Evolutionary conservation across 164 flowering plant species (phyloP).

Genomic region (Liriodendron chinense): DNA sequence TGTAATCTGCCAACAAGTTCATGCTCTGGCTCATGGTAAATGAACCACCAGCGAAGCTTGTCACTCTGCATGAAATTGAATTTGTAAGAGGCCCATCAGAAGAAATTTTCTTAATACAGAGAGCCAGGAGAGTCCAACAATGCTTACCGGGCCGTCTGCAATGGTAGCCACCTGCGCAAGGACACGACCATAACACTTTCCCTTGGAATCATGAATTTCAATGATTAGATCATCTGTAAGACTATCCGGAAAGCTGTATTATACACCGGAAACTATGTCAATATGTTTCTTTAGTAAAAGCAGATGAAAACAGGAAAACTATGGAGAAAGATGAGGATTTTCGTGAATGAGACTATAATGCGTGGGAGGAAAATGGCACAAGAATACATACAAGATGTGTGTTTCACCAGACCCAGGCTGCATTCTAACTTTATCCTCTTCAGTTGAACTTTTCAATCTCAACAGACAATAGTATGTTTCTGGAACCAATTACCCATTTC

Average conservation of each 20-base stretch:
- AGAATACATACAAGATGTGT: slow-evolving; percentile 77
- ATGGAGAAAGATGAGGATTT: too few species aligned
- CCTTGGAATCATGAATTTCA: slow-evolving; percentile 83
- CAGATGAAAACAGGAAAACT: not conserved
- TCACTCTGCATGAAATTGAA: slow-evolving; percentile 56
- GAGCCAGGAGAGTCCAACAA: not conserved
- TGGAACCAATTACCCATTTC: slow-evolving; percentile 22
- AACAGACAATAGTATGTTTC: slow-evolving; percentile 71
- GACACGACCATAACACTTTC: slow-evolving; percentile 76
- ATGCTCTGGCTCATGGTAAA: slow-evolving; percentile 87
- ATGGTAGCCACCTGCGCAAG: slow-evolving; percentile 80
- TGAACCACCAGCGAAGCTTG: slow-evolving; percentile 93
- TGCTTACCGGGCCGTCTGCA: slow-evolving; percentile 74
- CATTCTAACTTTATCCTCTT: slow-evolving; percentile 70
- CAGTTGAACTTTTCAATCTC: slow-evolving; percentile 74
- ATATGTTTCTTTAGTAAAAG: not conserved
- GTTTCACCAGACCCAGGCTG: slow-evolving; percentile 93
- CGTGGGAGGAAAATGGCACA: not conserved
- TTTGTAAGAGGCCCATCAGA: slow-evolving; percentile 12
- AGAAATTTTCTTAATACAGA: slow-evolving; percentile 3
- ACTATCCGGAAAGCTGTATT: slow-evolving; percentile 85
- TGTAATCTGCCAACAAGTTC: slow-evolving; percentile 84
- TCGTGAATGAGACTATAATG: slow-evolving; percentile 12
- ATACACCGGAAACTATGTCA: not conserved
- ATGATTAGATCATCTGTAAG: slow-evolving; percentile 81